These are phyloP conservation scores for Lactarius tabidus DNA, from an alignment of 768 basidiomycete genomes.

Conservation along the genomic window DNA sequence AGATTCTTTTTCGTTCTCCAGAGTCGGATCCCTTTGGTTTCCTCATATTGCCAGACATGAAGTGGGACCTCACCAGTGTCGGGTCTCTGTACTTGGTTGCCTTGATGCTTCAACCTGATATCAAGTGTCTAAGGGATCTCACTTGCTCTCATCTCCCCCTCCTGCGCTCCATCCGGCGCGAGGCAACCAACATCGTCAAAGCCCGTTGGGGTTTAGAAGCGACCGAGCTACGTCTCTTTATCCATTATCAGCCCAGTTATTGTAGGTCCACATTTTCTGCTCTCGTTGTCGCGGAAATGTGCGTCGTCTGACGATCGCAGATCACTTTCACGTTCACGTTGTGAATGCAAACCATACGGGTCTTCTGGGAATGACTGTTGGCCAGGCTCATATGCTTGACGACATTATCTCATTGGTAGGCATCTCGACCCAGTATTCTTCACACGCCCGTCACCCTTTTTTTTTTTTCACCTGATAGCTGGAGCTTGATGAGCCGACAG, in stretches of 20 bases:
- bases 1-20: conserved; percentile 57
- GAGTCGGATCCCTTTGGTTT: conserved; percentile 51
- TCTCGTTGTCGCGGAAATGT: conserved; percentile 5
- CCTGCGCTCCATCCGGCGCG: conserved; percentile 57
- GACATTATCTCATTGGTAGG: conserved; percentile 83
- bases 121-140: conserved; percentile 78
- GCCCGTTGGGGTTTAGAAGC: conserved; percentile 62
- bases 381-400: conserved; percentile 90
- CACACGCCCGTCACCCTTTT: background rate
- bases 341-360: conserved; percentile 68
- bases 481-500: conserved; percentile 47
- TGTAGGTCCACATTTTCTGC: conserved; percentile 49
- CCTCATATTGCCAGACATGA: conserved; percentile 90
- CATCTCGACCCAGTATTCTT: background rate
- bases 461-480: conserved; percentile 45
- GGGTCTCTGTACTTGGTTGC: conserved; percentile 82
- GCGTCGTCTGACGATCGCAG: conserved; percentile 38
- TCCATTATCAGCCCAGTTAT: conserved; percentile 96
- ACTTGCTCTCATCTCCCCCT: conserved; percentile 57
- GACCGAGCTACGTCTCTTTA: conserved; percentile 68
- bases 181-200: conserved; percentile 49
- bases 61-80: conserved; percentile 85
- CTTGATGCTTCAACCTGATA: conserved; percentile 54
- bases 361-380: conserved; percentile 69
- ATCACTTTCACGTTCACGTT: conserved; percentile 93